Conservation (phyloP, 1,139 yeast genomes). For the Suhomyces guaymorum region DNA sequence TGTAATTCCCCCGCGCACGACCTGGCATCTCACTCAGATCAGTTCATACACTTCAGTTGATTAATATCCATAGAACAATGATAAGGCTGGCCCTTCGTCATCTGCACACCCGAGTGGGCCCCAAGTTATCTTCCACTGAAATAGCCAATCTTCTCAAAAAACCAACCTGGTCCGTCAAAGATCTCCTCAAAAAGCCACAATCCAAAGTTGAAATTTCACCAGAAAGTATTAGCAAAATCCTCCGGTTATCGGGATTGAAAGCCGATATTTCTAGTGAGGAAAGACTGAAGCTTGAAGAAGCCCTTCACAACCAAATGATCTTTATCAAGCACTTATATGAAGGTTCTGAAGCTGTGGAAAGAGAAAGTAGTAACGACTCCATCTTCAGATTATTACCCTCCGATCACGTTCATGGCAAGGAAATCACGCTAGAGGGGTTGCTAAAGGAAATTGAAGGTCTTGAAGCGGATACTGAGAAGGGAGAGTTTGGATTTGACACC, state of each 20-base stretch:
- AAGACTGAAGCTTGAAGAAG: constrained; percentile 27
- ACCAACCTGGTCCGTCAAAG: constrained; percentile 34
- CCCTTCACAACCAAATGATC: constrained; percentile 46
- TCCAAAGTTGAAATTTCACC: constrained; percentile 19
- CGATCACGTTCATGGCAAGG: constrained; percentile 31
- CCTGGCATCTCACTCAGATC: background rate
- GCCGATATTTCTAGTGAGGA: constrained; percentile 23
- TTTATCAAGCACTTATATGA: constrained; percentile 48
- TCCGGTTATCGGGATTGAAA: constrained; percentile 49
- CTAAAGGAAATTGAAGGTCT: constrained; percentile 24
- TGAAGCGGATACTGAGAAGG: constrained; percentile 25
- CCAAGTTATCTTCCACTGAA: constrained; percentile 4
- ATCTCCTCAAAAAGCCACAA: constrained; percentile 19
- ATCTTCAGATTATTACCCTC: constrained; percentile 36
- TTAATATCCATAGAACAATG: no score
- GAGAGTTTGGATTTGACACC: constrained; percentile 26
- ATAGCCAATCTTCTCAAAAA: constrained; percentile 14
- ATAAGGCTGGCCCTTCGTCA: constrained; percentile 3
- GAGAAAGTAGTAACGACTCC: constrained; percentile 22
- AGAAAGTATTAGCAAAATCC: constrained; percentile 29
- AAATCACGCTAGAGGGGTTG: constrained; percentile 27
- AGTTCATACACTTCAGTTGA: no score
- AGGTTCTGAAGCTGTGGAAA: constrained; percentile 17
- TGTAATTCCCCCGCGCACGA: no score
- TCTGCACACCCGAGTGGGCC: constrained; percentile 7